These are phyloP conservation scores for Penicillium janthinellum DNA, from an alignment of 2,329 filamentous ascomycete genomes.

Conservation along the genomic window DNA sequence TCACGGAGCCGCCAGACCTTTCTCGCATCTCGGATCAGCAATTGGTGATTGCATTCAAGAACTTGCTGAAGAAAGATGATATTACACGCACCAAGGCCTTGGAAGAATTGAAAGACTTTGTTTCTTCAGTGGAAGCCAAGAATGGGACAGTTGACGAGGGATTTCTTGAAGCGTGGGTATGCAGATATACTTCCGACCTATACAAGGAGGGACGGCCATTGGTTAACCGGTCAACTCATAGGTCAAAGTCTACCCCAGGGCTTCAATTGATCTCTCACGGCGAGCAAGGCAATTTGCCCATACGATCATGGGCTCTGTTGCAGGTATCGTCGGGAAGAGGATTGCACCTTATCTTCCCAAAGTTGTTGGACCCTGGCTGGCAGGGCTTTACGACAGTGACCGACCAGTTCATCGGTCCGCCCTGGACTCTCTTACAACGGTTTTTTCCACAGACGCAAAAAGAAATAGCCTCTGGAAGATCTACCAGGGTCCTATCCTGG, in stretches of 20 bases:
- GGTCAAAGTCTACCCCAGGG: slow-evolving; percentile 83
- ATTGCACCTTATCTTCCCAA: slow-evolving; percentile 78
- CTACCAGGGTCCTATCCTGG: slow-evolving; percentile 77
- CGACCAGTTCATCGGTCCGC: slow-evolving; percentile 74
- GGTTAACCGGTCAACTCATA: slow-evolving; percentile 43
- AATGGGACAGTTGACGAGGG: slow-evolving; percentile 72
- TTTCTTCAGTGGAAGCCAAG: slow-evolving; percentile 57
- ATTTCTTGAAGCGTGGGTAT: slow-evolving; percentile 85
- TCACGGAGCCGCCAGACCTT: slow-evolving; percentile 82
- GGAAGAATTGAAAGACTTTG: slow-evolving; percentile 74
- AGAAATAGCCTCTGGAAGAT: slow-evolving; percentile 73
- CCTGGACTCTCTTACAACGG: slow-evolving; percentile 70
- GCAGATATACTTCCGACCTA: slow-evolving; percentile 34
- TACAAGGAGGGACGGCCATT: slow-evolving; percentile 7
- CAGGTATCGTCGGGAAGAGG: slow-evolving; percentile 68
- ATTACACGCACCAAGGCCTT: slow-evolving; percentile 89
- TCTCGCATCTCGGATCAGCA: slow-evolving; percentile 75
- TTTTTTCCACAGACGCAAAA: slow-evolving; percentile 82
- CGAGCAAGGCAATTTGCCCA: slow-evolving; percentile 88
- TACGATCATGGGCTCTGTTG: slow-evolving; percentile 66
- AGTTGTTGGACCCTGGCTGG: slow-evolving; percentile 86
- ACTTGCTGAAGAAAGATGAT: slow-evolving; percentile 86
- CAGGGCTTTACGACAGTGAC: slow-evolving; percentile 85
- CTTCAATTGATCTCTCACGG: slow-evolving; percentile 85
- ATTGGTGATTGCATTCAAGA: slow-evolving; percentile 87